Percentiles rank a stretch among this genome's conserved stretches.
Conservation (phyloP, 2,329 filamentous ascomycete species). For the Claviceps sp. region DNA sequence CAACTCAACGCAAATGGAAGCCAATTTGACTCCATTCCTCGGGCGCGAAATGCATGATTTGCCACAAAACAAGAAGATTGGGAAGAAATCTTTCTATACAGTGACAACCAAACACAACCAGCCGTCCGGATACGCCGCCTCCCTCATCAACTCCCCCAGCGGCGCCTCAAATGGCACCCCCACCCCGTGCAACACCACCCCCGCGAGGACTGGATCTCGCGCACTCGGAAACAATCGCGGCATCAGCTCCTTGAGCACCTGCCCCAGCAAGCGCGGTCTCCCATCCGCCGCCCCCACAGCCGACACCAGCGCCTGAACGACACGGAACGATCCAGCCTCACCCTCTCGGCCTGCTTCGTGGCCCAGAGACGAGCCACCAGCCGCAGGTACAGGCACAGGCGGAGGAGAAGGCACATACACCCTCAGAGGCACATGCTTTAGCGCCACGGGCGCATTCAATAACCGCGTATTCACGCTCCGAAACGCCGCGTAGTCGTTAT, state of each 20-base stretch:
- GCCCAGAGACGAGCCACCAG: no score
- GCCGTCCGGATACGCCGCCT: constrained; percentile 80
- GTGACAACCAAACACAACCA: constrained; percentile 76
- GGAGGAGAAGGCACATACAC: constrained; percentile 57
- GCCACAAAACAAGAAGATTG: background rate
- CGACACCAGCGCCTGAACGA: constrained; percentile 65
- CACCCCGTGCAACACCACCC: constrained; percentile 75
- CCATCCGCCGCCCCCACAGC: constrained; percentile 22
- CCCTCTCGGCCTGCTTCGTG: constrained; percentile 2
- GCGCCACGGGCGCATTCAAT: constrained; percentile 58
- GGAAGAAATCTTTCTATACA: constrained; percentile 36
- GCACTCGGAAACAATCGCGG: constrained; percentile 79
- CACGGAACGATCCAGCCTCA: constrained; percentile 44
- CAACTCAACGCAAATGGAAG: no score
- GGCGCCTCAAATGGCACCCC: constrained; percentile 67
- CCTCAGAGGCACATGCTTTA: constrained; percentile 76
- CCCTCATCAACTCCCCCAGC: constrained; percentile 69
- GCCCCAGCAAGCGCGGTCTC: constrained; percentile 49
- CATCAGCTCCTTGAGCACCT: constrained; percentile 60
- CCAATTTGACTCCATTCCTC: no score
- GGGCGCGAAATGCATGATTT: no score
- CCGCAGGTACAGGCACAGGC: background rate
- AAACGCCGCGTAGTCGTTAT: constrained; percentile 63
- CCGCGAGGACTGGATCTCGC: constrained; percentile 70
- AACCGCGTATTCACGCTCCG: constrained; percentile 63